Evolutionary conservation across 148 eudicot species (phyloP), one percentile per base, ranked within the genome.

Genomic region (Bassia scoparia): DNA sequence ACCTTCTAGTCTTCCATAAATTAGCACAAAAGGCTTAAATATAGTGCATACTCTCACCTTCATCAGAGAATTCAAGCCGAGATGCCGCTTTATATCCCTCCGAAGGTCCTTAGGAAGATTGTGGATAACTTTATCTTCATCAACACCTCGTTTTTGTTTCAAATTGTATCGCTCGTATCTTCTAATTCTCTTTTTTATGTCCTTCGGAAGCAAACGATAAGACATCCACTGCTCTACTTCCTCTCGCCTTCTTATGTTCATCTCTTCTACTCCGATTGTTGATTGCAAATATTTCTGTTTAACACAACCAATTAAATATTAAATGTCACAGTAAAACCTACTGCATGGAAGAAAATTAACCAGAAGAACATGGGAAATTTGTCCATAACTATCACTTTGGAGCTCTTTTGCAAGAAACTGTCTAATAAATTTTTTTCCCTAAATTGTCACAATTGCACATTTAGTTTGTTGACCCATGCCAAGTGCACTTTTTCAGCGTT

Each of bases 181-280:
- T 70, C 91, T 78, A 7, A 89, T 81, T 31, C 91, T 77, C 75
- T 75, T 83, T 75, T 80, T 84, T 21, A 89, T 72, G 37, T 79
- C 31, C 67, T 87, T 86, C 24, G 94, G 94, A 52, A 89, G 89
- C 84, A 85, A 61, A 46, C 94, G 89, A 80, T 87, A 89, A 33
- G 94, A 84, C 95, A 89, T 89, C 91, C 95, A 89, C 61, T 77
- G 88, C 77, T 89, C 95, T 30, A 86, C 82, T n/a, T n/a, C n/a
- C 73, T 89, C 91, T 78, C 82, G 81, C 70, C 86, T 78, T 78
- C 84, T 86, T 71, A 87, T 82, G 70, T 91, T 81, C 95, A 89
- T 89, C 72, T 84, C 89, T 76, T 89, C 95, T 14, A 79, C 81
- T 75, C 95, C 78, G 18, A 84, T 86, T 24, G 85, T 79, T 13